Percentiles rank a stretch among this genome's conserved stretches.
phyloP scores from a whole-genome alignment of 495 filamentous ascomycete genomes.

The Penicillium turbatum region DNA sequence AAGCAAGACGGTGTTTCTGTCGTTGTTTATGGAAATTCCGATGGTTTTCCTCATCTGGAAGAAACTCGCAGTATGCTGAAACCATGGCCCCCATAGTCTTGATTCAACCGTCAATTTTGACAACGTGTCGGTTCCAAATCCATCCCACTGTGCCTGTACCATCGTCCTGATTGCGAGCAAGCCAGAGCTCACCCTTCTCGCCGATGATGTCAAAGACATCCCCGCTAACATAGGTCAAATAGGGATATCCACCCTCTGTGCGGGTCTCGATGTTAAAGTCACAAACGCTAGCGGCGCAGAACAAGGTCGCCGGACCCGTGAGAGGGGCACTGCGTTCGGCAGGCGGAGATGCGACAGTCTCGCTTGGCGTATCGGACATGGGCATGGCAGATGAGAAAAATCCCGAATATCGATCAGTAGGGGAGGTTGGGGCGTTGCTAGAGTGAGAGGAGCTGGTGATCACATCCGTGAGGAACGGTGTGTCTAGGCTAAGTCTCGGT shows the following conservation, averaged over 20 bases:
- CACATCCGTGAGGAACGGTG: constrained; percentile 41
- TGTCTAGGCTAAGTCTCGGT: constrained; percentile 40
- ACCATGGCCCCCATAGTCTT: background rate
- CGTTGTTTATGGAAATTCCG: background rate
- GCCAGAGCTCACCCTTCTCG: constrained; percentile 96
- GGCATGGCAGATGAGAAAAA: constrained; percentile 85
- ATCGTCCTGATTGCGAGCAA: constrained; percentile 96
- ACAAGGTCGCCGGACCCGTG: constrained; percentile 57
- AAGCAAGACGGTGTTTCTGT: background rate
- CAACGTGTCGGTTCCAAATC: constrained; percentile 98
- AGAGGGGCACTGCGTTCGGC: constrained; percentile 19
- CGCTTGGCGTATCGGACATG: constrained; percentile 58
- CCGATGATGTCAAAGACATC: constrained; percentile 91
- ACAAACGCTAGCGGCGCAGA: constrained; percentile 89
- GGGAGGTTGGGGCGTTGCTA: constrained; percentile 27
- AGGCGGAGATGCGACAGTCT: constrained; percentile 15
- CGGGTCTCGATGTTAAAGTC: constrained; percentile 96
- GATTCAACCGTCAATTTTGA: background rate
- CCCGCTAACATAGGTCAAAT: constrained; percentile 89
- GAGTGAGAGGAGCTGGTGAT: constrained; percentile 19
- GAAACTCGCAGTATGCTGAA: background rate
- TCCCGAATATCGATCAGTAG: constrained; percentile 50
- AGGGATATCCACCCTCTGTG: constrained; percentile 90
- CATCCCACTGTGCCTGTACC: constrained; percentile 72
- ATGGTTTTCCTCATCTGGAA: background rate